Evolutionary conservation across 768 basidiomycete genomes (phyloP).

Genomic region (Aureoboletus auriporus): DNA sequence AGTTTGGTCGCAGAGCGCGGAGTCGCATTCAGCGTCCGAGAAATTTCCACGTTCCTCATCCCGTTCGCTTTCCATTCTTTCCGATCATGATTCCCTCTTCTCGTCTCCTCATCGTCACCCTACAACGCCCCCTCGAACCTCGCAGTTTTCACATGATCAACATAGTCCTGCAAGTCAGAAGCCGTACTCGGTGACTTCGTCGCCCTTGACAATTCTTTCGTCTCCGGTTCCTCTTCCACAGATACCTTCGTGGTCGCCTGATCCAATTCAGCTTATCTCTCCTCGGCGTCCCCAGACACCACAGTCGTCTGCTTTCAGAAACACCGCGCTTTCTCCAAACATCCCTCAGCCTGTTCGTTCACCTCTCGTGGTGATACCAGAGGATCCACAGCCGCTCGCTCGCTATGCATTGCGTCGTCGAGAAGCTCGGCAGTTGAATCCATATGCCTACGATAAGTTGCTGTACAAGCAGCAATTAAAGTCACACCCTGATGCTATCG

Average conservation of each 20-base stretch:
- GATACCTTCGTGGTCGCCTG: constrained; percentile 16
- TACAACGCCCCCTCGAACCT: constrained; percentile 17
- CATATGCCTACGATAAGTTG: constrained; percentile 55
- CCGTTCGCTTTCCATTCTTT: constrained; percentile 13
- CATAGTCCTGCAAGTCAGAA: not conserved
- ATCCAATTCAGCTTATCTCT: constrained; percentile 19
- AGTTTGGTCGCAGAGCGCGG: not conserved
- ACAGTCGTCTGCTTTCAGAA: not conserved
- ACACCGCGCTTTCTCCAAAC: constrained; percentile 1
- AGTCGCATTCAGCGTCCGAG: constrained; percentile 1
- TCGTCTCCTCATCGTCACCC: constrained; percentile 11
- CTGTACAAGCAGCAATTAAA: constrained; percentile 50
- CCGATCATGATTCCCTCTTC: constrained; percentile 10
- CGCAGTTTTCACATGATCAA: constrained; percentile 7
- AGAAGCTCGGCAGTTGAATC: constrained; percentile 52
- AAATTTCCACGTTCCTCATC: constrained; percentile 2
- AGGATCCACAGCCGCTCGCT: constrained; percentile 14
- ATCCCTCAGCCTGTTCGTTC: not conserved
- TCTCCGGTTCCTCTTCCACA: constrained; percentile 10
- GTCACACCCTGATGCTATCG: constrained; percentile 62
- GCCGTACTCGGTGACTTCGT: not conserved
- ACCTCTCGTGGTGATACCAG: constrained; percentile 9
- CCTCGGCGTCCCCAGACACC: constrained; percentile 2
- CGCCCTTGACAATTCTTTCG: constrained; percentile 22
- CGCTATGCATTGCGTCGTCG: constrained; percentile 59